Evolutionary conservation across 2,329 filamentous ascomycete species (phyloP).

Genomic region (Acrocalymma vagum): DNA sequence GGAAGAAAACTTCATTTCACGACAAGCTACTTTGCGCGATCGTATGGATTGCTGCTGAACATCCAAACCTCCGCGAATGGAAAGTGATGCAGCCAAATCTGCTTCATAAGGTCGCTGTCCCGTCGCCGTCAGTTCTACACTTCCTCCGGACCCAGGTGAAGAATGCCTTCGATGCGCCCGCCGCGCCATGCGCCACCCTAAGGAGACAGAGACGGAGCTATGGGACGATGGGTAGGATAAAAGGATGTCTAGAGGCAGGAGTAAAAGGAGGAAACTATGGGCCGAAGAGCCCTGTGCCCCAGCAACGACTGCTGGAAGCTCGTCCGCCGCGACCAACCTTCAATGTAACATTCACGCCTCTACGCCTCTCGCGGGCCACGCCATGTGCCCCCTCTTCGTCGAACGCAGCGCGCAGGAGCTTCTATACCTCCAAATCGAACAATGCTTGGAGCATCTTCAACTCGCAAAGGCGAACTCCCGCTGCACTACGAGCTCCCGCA

Average conservation of each 20-base stretch:
- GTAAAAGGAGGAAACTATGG: conserved; percentile 1
- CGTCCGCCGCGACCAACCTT: conserved; percentile 4
- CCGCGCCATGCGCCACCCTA: conserved; percentile 30
- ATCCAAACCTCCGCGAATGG: conserved; percentile 24
- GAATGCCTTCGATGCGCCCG: conserved; percentile 36
- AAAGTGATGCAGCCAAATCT: conserved; percentile 48
- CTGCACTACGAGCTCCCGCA: conserved; percentile 67
- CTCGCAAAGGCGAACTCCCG: conserved; percentile 43
- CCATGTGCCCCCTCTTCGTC: not conserved
- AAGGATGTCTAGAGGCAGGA: conserved; percentile 3
- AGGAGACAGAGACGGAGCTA: conserved; percentile 26
- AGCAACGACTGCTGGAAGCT: conserved; percentile 5
- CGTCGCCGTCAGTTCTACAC: conserved; percentile 47
- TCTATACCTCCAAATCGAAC: conserved; percentile 24
- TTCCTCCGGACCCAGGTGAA: conserved; percentile 46
- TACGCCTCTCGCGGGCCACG: not conserved
- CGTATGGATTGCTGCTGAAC: conserved; percentile 38
- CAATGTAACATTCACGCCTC: conserved; percentile 3
- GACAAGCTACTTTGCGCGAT: too few species aligned
- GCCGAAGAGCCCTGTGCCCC: conserved; percentile 13
- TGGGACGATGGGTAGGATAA: conserved; percentile 11
- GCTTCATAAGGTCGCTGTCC: conserved; percentile 40
- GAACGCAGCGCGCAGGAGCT: conserved; percentile 14
- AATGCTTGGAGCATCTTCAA: conserved; percentile 35
- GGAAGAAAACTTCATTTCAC: too few species aligned